Evolutionary conservation across 116 monocot species (phyloP), one percentile per base, ranked within the genome.

Genomic region (Trichopus zeylanicus): DNA sequence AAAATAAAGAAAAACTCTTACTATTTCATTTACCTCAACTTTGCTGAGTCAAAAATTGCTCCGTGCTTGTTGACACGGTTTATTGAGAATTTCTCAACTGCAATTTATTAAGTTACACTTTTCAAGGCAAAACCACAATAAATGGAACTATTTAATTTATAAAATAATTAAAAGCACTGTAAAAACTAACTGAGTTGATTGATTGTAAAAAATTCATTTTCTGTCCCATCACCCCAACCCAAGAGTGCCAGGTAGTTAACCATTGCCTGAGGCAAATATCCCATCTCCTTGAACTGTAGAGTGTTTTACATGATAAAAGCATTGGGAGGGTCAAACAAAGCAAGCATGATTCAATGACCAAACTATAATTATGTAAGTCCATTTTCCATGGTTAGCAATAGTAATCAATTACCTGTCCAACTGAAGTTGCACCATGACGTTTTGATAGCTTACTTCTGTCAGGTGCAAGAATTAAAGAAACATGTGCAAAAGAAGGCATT

Each of bases 211-310:
- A 97, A 91, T 68, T 97, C 97, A 80, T 91, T 97, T 69, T 91
- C 97, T 53, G 97, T 97, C 39, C 97, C 97, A 82, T 97, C 97
- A 78, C 97, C 87, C 97, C 97, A 97, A 52, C 97, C 97, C 47
- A 97, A 70, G 12, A 97, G 77, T 61, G 97, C 91, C 24, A 97
- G 66, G 62, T 97, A 97, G 57, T 97, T 97, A 7, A 85, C 80
- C 91, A 97, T 90, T 31, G 87, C 91, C 61, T 91, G 91, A 51
- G 97, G 91, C 69, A 97, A 57, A 65, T 97, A 97, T 29, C 97
- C 97, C 97, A 87, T 97, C 68, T 91, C 97, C 60, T 69, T 91
- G 57, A 78, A 91, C 97, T 97, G 67, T 18, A 20, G 22, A 49
- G n/a, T n/a, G n/a, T n/a, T 22, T 22, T 20, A 49, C 15, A 49